These are phyloP conservation scores for Talaromyces atroroseus DNA, from an alignment of 2,329 filamentous ascomycete species.

Conservation along the genomic window DNA sequence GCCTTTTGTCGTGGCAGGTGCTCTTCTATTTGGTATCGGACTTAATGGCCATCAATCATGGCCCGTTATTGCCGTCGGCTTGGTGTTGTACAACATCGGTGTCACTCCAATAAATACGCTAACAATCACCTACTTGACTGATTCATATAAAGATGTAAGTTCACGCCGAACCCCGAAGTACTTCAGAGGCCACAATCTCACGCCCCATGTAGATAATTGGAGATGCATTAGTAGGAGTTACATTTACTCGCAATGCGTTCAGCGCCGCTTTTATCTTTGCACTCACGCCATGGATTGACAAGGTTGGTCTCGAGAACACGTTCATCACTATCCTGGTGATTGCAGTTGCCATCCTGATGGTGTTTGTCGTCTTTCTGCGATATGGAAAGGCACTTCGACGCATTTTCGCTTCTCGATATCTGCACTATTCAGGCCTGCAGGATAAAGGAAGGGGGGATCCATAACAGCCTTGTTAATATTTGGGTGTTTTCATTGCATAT, in stretches of 20 bases:
- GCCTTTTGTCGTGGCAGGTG: not conserved
- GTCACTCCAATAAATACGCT: not conserved
- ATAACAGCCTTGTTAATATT: no score
- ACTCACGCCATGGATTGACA: not conserved
- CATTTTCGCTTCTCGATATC: not conserved
- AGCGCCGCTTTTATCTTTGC: slow-evolving; percentile 1
- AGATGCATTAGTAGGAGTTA: not conserved
- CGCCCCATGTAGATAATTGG: not conserved
- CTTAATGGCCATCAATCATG: not conserved
- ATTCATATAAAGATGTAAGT: slow-evolving; percentile 5
- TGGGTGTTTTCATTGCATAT: no score
- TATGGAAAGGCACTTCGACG: slow-evolving; percentile 2
- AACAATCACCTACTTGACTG: not conserved
- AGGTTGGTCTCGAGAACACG: slow-evolving; percentile 1
- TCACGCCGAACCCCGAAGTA: not conserved
- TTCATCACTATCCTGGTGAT: slow-evolving; percentile 4
- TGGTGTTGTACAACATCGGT: not conserved
- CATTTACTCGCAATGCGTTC: not conserved
- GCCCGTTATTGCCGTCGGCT: slow-evolving; percentile 1
- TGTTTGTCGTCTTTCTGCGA: not conserved
- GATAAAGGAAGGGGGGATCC: slow-evolving; percentile 1
- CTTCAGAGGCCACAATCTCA: not conserved
- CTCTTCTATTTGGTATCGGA: slow-evolving; percentile 2
- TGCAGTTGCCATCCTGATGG: slow-evolving; percentile 1
- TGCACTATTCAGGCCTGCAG: not conserved